Evolutionary conservation across 768 basidiomycete genomes (phyloP), one percentile per base, ranked within the genome.

Genomic region (Lentinula aciculospora): DNA sequence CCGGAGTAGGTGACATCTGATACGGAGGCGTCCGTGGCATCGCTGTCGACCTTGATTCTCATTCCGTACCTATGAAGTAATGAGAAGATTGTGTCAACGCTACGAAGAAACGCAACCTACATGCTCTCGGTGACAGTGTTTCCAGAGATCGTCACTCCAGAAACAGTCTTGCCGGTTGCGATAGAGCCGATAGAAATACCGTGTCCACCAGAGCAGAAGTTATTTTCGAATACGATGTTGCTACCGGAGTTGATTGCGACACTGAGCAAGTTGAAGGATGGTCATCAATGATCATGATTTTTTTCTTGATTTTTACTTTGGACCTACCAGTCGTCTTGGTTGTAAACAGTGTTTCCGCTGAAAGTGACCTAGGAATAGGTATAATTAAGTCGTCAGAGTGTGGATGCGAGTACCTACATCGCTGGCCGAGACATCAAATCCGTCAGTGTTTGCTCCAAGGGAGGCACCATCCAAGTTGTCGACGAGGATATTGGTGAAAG

Each of bases 131-230:
- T 62, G 49, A 81, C 62, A 4, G 56, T 70, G 66, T 81, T 57
- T n/a, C 44, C 44, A n/a, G 56, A 47, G 23, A 57, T 34, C 0
- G 44, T 46, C 21, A 57, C 56, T n/a, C 36, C 46, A 19, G 56
- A 57, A 9, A 57, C 56, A 9, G n/a, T 28, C 31, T 81, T 31
- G 44, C 68, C 56, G 13, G 73, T 73, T 6, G 58, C 27, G 58
- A 78, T 73, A 2, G 79, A 77, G 19, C 76, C 80, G 13, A 81
- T 71, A 5, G 76, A 77, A 62, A 79, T 72, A 28, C 81, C 80
- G 47, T 82, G 81, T 7, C 81, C 80, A 17, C 69, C 68, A 2
- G 62, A 58, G 66, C 80, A 81, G 21, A 37, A 17, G 62, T 80
- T 77, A 47, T 74, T 47, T 55, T 68, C 58, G 66, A 81, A 59